phyloP scores from a whole-genome alignment of 2,329 filamentous ascomycete genomes.

The Periconia sp. region DNA sequence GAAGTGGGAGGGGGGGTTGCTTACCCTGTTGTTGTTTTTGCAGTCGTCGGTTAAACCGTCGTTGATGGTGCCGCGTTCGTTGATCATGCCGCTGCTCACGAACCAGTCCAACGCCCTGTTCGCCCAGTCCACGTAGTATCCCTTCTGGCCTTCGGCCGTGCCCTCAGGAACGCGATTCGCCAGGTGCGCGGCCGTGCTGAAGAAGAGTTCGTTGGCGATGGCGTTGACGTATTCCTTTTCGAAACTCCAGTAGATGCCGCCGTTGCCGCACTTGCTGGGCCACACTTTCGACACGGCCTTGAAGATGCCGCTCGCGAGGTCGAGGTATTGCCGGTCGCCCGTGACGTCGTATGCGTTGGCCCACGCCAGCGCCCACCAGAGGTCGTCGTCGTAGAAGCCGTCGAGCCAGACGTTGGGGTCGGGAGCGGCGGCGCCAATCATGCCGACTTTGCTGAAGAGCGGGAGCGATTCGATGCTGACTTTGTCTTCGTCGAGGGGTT shows the following conservation, averaged over 20 bases:
- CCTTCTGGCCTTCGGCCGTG: slow-evolving; percentile 30
- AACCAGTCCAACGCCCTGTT: slow-evolving; percentile 57
- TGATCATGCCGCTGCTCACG: slow-evolving; percentile 50
- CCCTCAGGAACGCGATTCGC: slow-evolving; percentile 49
- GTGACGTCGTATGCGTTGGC: slow-evolving; percentile 59
- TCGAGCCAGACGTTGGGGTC: slow-evolving; percentile 42
- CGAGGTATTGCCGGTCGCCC: slow-evolving; percentile 47
- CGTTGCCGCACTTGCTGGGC: slow-evolving; percentile 47
- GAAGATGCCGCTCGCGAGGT: slow-evolving; percentile 54
- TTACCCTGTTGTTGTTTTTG: slow-evolving; percentile 51
- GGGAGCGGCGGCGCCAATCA: slow-evolving; percentile 10
- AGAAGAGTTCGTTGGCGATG: slow-evolving; percentile 60
- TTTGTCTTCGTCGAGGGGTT: slow-evolving; percentile 4
- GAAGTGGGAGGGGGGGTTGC: neutral
- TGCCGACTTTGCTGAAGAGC: slow-evolving; percentile 6
- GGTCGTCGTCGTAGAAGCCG: slow-evolving; percentile 56
- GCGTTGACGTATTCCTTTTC: slow-evolving; percentile 52
- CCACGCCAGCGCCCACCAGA: slow-evolving; percentile 55
- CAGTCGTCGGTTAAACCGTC: slow-evolving; percentile 56
- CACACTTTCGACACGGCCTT: slow-evolving; percentile 44
- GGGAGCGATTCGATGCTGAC: slow-evolving; percentile 13
- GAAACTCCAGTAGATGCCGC: slow-evolving; percentile 54
- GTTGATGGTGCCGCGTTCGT: slow-evolving; percentile 53
- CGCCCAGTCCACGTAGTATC: slow-evolving; percentile 50
- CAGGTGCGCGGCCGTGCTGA: slow-evolving; percentile 57